Evolutionary conservation across 2,329 filamentous ascomycete species (phyloP).

Genomic region (Emergomyces orientalis): DNA sequence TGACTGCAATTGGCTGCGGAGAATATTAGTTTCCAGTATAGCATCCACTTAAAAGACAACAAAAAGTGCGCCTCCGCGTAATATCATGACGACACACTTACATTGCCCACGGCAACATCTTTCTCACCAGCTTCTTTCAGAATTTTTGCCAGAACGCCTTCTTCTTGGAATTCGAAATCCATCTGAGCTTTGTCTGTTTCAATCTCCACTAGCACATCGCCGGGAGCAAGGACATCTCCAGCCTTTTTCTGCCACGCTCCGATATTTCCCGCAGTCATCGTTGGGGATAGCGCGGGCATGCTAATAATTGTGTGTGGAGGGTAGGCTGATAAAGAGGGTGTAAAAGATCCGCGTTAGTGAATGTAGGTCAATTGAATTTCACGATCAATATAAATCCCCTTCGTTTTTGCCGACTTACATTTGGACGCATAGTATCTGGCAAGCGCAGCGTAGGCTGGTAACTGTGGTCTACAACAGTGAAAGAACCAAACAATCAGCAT

Average conservation of each 20-base stretch:
- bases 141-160: constrained; percentile 89
- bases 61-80: not conserved
- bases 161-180: constrained; percentile 99
- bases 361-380: not conserved
- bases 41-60: not conserved
- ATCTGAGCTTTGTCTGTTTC: constrained; percentile 99
- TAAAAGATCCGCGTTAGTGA: not conserved
- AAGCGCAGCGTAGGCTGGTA: constrained; percentile 50
- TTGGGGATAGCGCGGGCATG: constrained; percentile 97
- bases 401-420: constrained; percentile 40
- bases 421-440: constrained; percentile 61
- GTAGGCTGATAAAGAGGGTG: constrained; percentile 53
- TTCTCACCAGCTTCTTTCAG: constrained; percentile 88
- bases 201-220: constrained; percentile 94
- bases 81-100: constrained; percentile 45
- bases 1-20: constrained; percentile 78
- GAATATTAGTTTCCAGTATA: constrained; percentile 15
- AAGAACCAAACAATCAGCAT: constrained; percentile 1
- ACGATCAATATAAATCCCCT: constrained; percentile 15
- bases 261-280: constrained; percentile 95
- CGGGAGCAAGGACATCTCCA: constrained; percentile 76
- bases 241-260: constrained; percentile 96
- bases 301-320: constrained; percentile 89
- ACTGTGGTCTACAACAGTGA: constrained; percentile 26
- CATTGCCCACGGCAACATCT: constrained; percentile 87